Conservation (phyloP, 768 basidiomycete genomes). For the Tylopilus rubrobrunneus region DNA sequence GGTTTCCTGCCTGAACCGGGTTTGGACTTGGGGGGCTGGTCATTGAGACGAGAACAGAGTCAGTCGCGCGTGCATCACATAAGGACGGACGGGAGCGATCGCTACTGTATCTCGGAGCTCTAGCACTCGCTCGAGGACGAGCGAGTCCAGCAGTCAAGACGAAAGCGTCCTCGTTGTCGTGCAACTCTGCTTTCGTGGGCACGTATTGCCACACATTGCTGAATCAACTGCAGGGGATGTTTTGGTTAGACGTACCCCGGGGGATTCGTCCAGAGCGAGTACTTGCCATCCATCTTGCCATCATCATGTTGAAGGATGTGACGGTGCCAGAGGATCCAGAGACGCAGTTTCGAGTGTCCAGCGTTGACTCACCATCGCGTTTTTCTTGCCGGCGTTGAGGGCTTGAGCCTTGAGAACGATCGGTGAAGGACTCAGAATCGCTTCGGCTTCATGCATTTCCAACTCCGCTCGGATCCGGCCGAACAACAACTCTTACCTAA, state of each 20-base stretch:
- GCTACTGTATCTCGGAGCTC: conserved; percentile 48
- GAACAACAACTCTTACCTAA: conserved; percentile 9
- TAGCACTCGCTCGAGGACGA: conserved; percentile 36
- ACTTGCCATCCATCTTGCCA: conserved; percentile 53
- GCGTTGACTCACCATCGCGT: conserved; percentile 49
- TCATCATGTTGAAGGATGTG: conserved; percentile 31
- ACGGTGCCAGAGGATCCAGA: conserved; percentile 39
- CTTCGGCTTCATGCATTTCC: not conserved
- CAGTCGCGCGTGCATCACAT: conserved; percentile 25
- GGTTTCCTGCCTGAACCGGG: conserved; percentile 76
- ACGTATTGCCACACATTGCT: conserved; percentile 13
- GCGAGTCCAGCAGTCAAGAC: conserved; percentile 39
- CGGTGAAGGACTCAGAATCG: not conserved
- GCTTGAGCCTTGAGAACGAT: too few species aligned
- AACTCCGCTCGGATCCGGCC: conserved; percentile 24
- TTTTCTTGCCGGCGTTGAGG: conserved; percentile 19
- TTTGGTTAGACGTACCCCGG: conserved; percentile 13
- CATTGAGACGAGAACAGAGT: conserved; percentile 77
- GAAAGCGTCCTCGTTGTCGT: conserved; percentile 37
- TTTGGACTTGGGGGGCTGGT: conserved; percentile 79
- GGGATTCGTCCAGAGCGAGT: conserved; percentile 34
- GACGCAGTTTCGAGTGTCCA: conserved; percentile 18
- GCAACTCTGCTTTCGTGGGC: conserved; percentile 37
- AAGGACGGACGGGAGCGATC: conserved; percentile 23
- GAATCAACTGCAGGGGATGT: conserved; percentile 17